These are phyloP conservation scores for Heliophila coronopifolia DNA, from an alignment of 441 rosid genomes.

Conservation along the genomic window DNA sequence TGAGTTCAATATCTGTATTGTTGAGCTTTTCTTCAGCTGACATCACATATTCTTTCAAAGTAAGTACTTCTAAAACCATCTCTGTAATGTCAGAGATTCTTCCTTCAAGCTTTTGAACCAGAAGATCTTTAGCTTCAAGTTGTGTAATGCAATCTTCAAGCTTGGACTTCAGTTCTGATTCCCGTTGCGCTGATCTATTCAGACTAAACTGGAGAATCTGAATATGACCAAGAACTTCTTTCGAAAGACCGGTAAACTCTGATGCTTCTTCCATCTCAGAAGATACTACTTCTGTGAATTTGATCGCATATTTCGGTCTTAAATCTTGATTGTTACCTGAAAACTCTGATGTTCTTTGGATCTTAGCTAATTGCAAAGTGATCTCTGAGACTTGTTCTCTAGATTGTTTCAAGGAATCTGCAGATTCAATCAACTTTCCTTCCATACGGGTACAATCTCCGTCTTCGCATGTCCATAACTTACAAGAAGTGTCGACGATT, in stretches of 20 bases:
- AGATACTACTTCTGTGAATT: constrained; percentile 64
- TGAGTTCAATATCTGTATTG: constrained; percentile 40
- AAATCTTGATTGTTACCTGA: constrained; percentile 34
- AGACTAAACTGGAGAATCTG: constrained; percentile 67
- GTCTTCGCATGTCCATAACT: constrained; percentile 53
- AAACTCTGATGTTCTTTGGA: constrained; percentile 43
- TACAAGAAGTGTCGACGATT: constrained; percentile 55
- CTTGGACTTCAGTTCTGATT: constrained; percentile 46
- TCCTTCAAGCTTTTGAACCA: constrained; percentile 47
- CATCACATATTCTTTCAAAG: constrained; percentile 46
- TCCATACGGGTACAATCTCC: constrained; percentile 33
- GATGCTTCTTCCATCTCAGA: constrained; percentile 92
- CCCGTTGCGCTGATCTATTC: constrained; percentile 54
- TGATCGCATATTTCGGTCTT: constrained; percentile 36
- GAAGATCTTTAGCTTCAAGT: constrained; percentile 41
- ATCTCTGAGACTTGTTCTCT: constrained; percentile 54
- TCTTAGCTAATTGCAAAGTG: constrained; percentile 58
- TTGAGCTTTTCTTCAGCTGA: constrained; percentile 55
- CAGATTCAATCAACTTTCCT: constrained; percentile 51
- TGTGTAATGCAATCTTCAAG: constrained; percentile 42
- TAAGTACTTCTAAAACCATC: constrained; percentile 46
- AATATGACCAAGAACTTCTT: constrained; percentile 55
- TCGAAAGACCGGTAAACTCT: constrained; percentile 81
- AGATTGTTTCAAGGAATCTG: constrained; percentile 56
- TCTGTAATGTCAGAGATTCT: constrained; percentile 33